Conservation (phyloP, 768 basidiomycete species). For the Galerina sulciceps region DNA sequence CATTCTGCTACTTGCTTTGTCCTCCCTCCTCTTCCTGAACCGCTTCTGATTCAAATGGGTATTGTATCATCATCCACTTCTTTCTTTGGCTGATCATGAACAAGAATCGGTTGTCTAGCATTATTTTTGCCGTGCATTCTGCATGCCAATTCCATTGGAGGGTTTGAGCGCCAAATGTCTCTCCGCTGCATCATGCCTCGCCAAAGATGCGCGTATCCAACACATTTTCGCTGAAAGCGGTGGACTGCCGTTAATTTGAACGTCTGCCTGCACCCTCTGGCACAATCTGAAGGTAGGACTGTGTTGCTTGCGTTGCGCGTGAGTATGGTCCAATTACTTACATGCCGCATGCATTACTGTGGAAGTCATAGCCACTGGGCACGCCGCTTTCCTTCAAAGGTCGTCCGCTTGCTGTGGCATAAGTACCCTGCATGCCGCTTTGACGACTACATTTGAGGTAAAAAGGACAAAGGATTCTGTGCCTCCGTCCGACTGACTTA, state of each 20-base stretch:
- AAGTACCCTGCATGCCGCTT: not conserved
- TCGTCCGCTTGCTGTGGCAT: not conserved
- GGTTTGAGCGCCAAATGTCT: not conserved
- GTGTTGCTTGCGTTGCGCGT: not conserved
- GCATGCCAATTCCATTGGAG: too few relatives aligned
- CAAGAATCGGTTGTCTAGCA: not conserved
- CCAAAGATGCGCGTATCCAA: not conserved
- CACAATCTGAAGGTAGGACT: not conserved
- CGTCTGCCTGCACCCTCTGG: not conserved
- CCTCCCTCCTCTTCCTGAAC: not conserved
- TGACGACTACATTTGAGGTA: not conserved
- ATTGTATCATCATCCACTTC: not conserved
- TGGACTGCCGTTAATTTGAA: not conserved
- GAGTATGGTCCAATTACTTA: not conserved
- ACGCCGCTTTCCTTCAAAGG: not conserved
- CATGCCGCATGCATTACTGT: not conserved
- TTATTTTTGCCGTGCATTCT: not conserved
- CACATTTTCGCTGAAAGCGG: not conserved
- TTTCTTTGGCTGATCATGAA: not conserved
- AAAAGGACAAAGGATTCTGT: not conserved
- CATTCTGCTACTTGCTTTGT: not conserved
- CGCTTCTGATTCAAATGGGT: not conserved
- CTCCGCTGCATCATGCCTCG: not conserved
- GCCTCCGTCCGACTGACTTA: not conserved
- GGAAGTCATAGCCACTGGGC: slow-evolving; percentile 1